These are phyloP conservation scores for Globisporangium rhizosaccharum DNA, from an alignment of 352 stramenopile genomes.

Conservation along the genomic window DNA sequence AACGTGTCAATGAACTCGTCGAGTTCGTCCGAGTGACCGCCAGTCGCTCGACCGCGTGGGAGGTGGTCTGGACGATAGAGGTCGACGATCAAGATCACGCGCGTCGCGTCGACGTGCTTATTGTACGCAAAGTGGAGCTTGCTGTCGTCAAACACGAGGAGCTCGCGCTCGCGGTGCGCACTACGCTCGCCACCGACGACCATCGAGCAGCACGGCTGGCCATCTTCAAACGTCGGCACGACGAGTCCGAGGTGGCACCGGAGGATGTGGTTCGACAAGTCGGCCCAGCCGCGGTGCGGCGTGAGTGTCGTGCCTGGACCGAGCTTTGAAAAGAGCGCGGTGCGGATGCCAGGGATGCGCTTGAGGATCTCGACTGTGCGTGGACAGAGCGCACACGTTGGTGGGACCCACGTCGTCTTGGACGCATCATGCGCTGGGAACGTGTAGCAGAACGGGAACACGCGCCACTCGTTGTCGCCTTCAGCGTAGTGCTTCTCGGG, in stretches of 20 bases:
- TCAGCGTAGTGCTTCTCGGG: constrained; percentile 82
- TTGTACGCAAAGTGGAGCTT: constrained; percentile 90
- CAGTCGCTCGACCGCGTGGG: constrained; percentile 68
- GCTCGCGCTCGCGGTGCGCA: constrained; percentile 63
- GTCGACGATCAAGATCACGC: constrained; percentile 85
- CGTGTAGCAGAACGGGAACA: constrained; percentile 90
- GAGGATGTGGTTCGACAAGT: constrained; percentile 88
- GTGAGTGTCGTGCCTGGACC: constrained; percentile 68
- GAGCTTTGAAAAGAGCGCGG: constrained; percentile 88
- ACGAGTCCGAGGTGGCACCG: constrained; percentile 72
- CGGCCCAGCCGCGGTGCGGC: constrained; percentile 81
- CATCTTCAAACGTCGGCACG: constrained; percentile 51
- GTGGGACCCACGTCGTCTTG: constrained; percentile 79
- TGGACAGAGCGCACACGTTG: constrained; percentile 73
- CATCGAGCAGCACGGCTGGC: constrained; percentile 64
- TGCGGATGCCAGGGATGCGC: constrained; percentile 63
- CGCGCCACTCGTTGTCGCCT: constrained; percentile 67
- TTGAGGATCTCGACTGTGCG: constrained; percentile 69
- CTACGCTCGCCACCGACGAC: constrained; percentile 67
- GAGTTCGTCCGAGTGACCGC: constrained; percentile 84
- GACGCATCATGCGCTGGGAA: constrained; percentile 83
- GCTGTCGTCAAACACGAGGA: constrained; percentile 90
- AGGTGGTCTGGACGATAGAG: constrained; percentile 80
- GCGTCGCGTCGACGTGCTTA: constrained; percentile 52
- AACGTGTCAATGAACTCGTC: constrained; percentile 88